These are phyloP conservation scores for Blastobotrys serpentis DNA, from an alignment of 1,139 yeast species.

Conservation along the genomic window DNA sequence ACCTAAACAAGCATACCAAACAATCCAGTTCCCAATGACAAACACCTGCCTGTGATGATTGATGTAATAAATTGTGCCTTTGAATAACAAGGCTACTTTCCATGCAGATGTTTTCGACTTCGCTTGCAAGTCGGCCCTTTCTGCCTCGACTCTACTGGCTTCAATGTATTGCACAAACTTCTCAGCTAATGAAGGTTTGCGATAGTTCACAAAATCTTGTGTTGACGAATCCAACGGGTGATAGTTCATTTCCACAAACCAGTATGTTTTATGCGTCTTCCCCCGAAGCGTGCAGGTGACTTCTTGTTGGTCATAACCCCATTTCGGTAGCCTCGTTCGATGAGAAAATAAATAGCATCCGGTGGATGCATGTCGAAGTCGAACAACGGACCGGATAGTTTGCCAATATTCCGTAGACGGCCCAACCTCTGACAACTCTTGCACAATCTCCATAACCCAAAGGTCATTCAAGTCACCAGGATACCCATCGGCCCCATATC, in stretches of 20 bases:
- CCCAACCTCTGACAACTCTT: conserved; percentile 26
- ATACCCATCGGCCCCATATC: conserved; percentile 51
- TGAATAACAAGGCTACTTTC: conserved; percentile 49
- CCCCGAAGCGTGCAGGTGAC: conserved; percentile 72
- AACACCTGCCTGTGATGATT: conserved; percentile 48
- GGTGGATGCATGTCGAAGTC: conserved; percentile 57
- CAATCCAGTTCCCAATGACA: conserved; percentile 57
- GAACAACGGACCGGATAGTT: conserved; percentile 57
- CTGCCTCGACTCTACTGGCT: conserved; percentile 23
- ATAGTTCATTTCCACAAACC: conserved; percentile 63
- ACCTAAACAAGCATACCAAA: conserved; percentile 43
- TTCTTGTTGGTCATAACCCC: conserved; percentile 74
- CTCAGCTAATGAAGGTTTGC: conserved; percentile 30
- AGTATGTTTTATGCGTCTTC: conserved; percentile 54
- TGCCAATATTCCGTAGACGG: conserved; percentile 46
- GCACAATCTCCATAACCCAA: conserved; percentile 31
- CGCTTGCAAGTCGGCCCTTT: conserved; percentile 22
- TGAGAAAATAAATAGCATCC: conserved; percentile 65
- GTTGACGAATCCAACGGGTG: conserved; percentile 46
- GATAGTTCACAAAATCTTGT: conserved; percentile 36
- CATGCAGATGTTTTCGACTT: conserved; percentile 35
- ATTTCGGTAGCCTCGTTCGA: conserved; percentile 57
- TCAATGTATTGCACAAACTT: conserved; percentile 35
- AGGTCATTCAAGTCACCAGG: conserved; percentile 35
- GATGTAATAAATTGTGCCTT: conserved; percentile 56